Evolutionary conservation across 2,329 filamentous ascomycete genomes (phyloP).

Genomic region (Fusarium sp.): DNA sequence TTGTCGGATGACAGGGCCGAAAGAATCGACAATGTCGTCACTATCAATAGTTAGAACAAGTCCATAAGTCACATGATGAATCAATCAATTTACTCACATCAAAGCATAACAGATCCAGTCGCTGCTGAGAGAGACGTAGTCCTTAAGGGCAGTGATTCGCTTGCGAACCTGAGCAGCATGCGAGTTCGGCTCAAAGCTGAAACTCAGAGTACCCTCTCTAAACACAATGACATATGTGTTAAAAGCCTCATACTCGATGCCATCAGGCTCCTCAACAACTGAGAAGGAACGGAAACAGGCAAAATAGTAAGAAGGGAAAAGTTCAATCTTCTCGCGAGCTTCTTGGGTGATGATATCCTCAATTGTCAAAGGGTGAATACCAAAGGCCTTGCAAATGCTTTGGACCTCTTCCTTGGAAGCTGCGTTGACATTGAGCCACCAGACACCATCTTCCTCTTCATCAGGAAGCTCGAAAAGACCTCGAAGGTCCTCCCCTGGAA

Average conservation of each 20-base stretch:
- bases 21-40: constrained; percentile 97
- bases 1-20: constrained; percentile 88
- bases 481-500: constrained; percentile 90
- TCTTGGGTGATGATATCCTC: constrained; percentile 98
- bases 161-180: constrained; percentile 91
- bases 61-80: not conserved
- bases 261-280: constrained; percentile 79
- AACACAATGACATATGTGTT: constrained; percentile 98
- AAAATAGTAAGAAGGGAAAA: constrained; percentile 98
- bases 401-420: constrained; percentile 90
- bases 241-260: constrained; percentile 90
- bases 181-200: constrained; percentile 89
- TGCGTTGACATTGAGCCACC: constrained; percentile 97
- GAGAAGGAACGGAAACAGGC: constrained; percentile 96
- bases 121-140: constrained; percentile 93
- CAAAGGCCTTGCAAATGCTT: constrained; percentile 92
- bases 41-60: constrained; percentile 58
- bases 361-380: constrained; percentile 93
- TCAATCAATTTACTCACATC: constrained; percentile 77
- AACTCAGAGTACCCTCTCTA: constrained; percentile 93
- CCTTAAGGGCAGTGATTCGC: constrained; percentile 91
- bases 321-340: constrained; percentile 96
- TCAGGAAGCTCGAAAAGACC: constrained; percentile 82
- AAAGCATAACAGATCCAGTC: constrained; percentile 99
- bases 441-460: constrained; percentile 81